A percentile compares a stretch with the other conserved stretches of the same genome.
phyloP scores from a whole-genome alignment of 2,329 filamentous ascomycete species.

The Beauveria brongniartii region DNA sequence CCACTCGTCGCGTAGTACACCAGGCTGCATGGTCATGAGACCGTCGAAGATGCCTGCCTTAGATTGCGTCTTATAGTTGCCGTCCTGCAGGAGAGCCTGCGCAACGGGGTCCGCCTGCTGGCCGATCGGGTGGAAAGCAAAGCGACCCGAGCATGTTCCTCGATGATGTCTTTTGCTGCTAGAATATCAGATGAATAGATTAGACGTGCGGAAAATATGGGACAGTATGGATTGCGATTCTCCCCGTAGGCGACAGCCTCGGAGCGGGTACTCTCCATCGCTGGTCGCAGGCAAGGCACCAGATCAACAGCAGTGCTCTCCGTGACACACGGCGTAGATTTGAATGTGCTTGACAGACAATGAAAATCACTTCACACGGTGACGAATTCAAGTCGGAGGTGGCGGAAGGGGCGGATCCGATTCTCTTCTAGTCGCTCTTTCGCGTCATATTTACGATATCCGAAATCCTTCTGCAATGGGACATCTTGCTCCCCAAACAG shows the following conservation, averaged over 20 bases:
- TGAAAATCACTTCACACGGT: too few relatives aligned
- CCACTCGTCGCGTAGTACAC: constrained; percentile 14
- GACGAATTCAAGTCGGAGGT: too few relatives aligned
- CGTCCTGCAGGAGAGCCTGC: constrained; percentile 11
- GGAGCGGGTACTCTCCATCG: background rate
- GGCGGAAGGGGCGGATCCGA: too few relatives aligned
- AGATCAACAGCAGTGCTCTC: background rate
- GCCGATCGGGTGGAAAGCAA: constrained; percentile 18
- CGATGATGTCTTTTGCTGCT: background rate
- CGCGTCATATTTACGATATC: too few relatives aligned
- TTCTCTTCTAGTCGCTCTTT: too few relatives aligned
- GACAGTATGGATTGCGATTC: background rate
- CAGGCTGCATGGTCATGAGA: constrained; percentile 11
- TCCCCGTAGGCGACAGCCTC: background rate
- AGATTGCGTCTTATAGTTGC: constrained; percentile 15
- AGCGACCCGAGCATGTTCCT: constrained; percentile 12
- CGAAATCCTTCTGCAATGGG: too few relatives aligned
- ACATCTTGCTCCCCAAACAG: too few relatives aligned
- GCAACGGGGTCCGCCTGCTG: constrained; percentile 12
- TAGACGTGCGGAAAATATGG: constrained; percentile 9
- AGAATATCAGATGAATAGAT: background rate
- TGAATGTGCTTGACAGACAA: too few relatives aligned
- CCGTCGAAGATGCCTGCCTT: constrained; percentile 18
- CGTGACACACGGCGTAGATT: background rate
- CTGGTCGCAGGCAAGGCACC: background rate